Percentiles rank a stretch among this genome's conserved stretches.
Conservation (phyloP, 345 rosid genomes). For the Corchorus olitorius region DNA sequence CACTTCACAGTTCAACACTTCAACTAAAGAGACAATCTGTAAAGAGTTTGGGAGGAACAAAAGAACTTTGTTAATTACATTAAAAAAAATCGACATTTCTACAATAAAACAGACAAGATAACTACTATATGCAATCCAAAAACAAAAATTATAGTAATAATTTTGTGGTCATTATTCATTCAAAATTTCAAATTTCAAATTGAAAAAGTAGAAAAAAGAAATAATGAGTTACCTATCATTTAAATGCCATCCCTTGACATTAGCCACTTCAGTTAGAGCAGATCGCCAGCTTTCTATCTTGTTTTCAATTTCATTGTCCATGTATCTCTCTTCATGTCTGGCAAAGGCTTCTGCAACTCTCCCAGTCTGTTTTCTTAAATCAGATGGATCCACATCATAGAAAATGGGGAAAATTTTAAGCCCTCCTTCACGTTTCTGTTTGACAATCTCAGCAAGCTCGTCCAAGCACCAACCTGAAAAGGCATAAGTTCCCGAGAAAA, state of each 20-base stretch:
- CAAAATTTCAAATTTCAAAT: no score
- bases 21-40: not conserved
- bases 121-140: no score
- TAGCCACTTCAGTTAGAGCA: conserved; percentile 11
- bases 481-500: not conserved
- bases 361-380: conserved; percentile 8
- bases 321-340: conserved; percentile 6
- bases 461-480: conserved; percentile 13
- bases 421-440: conserved; percentile 18
- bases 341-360: conserved; percentile 17
- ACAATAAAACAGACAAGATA: no score
- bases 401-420: conserved; percentile 33
- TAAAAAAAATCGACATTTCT: no score
- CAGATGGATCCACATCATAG: conserved; percentile 22
- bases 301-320: not conserved
- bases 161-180: no score
- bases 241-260: conserved; percentile 13
- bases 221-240: not conserved
- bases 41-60: no score
- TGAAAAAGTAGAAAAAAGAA: not conserved
- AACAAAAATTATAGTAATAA: no score
- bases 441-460: not conserved
- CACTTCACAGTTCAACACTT: not conserved
- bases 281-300: conserved; percentile 16
- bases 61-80: no score